phyloP scores from a whole-genome alignment of 148 eudicot species.

The Fagopyrum homotropicum region DNA sequence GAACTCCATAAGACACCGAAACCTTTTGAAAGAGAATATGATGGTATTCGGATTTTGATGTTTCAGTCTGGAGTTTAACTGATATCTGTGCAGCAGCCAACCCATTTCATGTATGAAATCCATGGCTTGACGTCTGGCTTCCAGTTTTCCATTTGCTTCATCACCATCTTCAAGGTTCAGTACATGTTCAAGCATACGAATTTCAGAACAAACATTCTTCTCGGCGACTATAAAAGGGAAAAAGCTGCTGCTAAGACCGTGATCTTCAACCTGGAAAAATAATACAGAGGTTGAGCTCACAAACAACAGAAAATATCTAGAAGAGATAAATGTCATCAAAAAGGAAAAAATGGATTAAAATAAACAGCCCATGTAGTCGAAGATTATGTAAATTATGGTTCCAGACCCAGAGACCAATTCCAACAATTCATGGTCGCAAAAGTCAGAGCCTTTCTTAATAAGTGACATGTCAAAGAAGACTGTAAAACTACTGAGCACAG shows the following conservation, averaged over 20 bases:
- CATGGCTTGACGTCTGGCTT: conserved; percentile 48
- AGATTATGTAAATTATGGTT: not conserved
- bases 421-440: not conserved
- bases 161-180: conserved; percentile 29
- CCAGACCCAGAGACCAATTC: not conserved
- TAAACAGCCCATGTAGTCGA: not conserved
- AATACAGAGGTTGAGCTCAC: too few relatives aligned
- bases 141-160: conserved; percentile 26
- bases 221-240: conserved; percentile 89
- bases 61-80: conserved; percentile 42
- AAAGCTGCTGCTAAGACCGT: conserved; percentile 72
- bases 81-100: conserved; percentile 78
- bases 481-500: not conserved
- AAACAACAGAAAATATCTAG: not conserved
- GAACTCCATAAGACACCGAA: conserved; percentile 51
- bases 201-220: conserved; percentile 74
- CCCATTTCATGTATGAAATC: conserved; percentile 83
- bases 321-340: not conserved
- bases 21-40: conserved; percentile 51
- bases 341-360: not conserved
- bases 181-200: conserved; percentile 49
- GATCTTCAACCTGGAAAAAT: conserved; percentile 59
- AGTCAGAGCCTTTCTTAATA: not conserved
- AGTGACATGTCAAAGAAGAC: not conserved
- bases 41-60: conserved; percentile 16